Conservation (phyloP, 495 filamentous ascomycete species). For the Friedmanniomyces simplex region DNA sequence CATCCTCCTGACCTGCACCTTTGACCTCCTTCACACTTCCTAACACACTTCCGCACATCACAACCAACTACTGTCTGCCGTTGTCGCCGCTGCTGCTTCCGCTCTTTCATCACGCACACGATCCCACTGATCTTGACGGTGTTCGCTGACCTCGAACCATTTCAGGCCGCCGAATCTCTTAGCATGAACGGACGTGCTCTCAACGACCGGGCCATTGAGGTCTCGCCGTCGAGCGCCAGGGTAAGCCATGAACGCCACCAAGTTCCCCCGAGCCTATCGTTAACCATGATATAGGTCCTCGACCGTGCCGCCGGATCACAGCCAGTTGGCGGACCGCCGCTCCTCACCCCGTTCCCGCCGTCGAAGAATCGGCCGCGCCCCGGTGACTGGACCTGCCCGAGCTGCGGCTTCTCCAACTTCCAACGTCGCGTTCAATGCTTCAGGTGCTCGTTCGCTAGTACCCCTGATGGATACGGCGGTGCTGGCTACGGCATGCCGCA, state of each 20-base stretch:
- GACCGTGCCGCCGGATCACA: slow-evolving; percentile 61
- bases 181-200: slow-evolving; percentile 98
- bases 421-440: slow-evolving; percentile 97
- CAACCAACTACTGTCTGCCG: background rate
- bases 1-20: background rate
- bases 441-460: slow-evolving; percentile 90
- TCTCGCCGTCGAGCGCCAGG: slow-evolving; percentile 88
- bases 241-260: slow-evolving; percentile 8
- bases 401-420: slow-evolving; percentile 87
- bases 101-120: background rate
- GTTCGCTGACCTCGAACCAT: background rate
- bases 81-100: background rate
- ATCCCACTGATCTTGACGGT: background rate
- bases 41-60: background rate
- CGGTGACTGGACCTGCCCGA: slow-evolving; percentile 97
- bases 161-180: slow-evolving; percentile 68
- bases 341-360: slow-evolving; percentile 90
- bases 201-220: slow-evolving; percentile 97
- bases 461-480: slow-evolving; percentile 57
- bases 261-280: background rate
- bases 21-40: background rate
- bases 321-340: slow-evolving; percentile 43
- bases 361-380: slow-evolving; percentile 96
- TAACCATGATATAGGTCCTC: slow-evolving; percentile 45
- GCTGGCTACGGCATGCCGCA: slow-evolving; percentile 60